These are phyloP conservation scores for Puccinellia tenuiflora DNA, from an alignment of 176 grass and related monocot genomes.

Conservation along the genomic window DNA sequence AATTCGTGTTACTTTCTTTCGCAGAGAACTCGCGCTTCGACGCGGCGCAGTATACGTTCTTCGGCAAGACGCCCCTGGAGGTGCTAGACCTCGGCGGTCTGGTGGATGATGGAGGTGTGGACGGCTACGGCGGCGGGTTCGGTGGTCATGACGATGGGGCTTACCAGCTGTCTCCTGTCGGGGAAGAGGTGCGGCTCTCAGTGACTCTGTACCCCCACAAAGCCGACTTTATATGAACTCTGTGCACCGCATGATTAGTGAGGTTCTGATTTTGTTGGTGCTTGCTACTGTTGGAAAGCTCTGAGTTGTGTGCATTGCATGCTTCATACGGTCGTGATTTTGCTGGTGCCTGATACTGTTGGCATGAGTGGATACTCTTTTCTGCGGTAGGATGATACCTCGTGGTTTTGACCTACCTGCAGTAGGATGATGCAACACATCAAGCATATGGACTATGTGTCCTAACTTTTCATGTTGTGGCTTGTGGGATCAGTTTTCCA, in stretches of 20 bases:
- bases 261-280: neutral
- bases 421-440: neutral
- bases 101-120: constrained; percentile 47
- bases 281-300: constrained; percentile 5
- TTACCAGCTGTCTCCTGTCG: constrained; percentile 56
- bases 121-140: constrained; percentile 38
- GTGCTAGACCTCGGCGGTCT: constrained; percentile 61
- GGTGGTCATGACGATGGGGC: constrained; percentile 33
- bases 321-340: constrained; percentile 1
- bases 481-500: neutral
- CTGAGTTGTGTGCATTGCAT: constrained; percentile 8
- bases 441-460: neutral
- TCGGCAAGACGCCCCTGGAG: constrained; percentile 58
- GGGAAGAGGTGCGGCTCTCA: constrained; percentile 51
- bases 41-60: constrained; percentile 70
- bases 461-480: neutral
- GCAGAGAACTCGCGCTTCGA: constrained; percentile 67
- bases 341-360: constrained; percentile 8
- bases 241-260: constrained; percentile 16
- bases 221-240: neutral
- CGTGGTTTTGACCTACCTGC: neutral
- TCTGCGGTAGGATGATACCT: neutral
- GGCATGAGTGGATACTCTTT: neutral
- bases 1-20: neutral
- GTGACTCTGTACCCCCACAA: neutral